Conservation (phyloP, 2,329 filamentous ascomycete genomes). For the Dendrostoma leiphaemia region DNA sequence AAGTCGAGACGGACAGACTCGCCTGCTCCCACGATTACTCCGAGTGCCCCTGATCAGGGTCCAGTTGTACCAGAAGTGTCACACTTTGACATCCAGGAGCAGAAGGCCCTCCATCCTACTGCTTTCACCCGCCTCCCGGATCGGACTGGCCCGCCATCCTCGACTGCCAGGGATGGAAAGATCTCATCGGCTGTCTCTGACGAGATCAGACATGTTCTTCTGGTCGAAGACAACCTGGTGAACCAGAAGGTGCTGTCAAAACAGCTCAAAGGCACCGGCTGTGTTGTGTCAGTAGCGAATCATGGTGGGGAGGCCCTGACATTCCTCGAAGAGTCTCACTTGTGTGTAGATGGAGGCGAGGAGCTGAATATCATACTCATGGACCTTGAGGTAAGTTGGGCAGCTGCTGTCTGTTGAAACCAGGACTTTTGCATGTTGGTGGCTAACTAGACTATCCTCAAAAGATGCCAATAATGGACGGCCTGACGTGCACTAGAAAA, state of each 20-base stretch:
- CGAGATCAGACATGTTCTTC: constrained; percentile 45
- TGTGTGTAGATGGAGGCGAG: constrained; percentile 41
- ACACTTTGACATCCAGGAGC: neutral
- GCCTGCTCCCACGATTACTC: neutral
- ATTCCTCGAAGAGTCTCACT: too few species aligned
- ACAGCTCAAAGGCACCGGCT: constrained; percentile 60
- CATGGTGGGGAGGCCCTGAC: constrained; percentile 51
- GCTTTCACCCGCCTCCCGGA: neutral
- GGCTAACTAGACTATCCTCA: too few species aligned
- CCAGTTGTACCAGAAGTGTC: neutral
- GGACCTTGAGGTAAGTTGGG: too few species aligned
- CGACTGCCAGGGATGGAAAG: neutral
- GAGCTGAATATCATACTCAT: constrained; percentile 64
- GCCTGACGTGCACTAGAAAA: constrained; percentile 66
- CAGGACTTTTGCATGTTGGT: too few species aligned
- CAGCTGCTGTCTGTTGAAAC: too few species aligned
- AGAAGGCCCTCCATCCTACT: neutral
- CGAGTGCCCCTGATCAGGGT: neutral
- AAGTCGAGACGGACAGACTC: constrained; percentile 41
- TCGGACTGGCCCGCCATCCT: neutral
- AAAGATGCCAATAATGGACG: constrained; percentile 82
- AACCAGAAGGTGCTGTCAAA: constrained; percentile 64
- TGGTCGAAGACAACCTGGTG: constrained; percentile 67
- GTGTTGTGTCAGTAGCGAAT: constrained; percentile 61
- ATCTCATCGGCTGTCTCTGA: neutral